A percentile compares a stretch with the other conserved stretches of the same genome.
Evolutionary conservation across 371 early-diverging fungal species (phyloP).

Genomic region (Nematocida sp.): DNA sequence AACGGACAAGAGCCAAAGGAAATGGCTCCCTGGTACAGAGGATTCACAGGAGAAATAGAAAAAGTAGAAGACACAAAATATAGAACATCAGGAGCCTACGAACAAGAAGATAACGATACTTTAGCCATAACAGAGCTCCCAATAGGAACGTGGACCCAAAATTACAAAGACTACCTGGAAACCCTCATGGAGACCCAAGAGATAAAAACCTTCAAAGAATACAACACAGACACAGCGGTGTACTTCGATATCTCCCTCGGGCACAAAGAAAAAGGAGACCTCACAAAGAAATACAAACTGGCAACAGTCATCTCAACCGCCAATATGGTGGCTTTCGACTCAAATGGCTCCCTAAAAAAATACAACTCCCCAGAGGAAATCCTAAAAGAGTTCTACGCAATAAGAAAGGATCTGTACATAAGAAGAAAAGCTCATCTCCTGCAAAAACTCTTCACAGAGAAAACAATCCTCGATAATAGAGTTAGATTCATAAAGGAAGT

Average conservation of each 20-base stretch:
- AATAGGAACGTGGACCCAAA: conserved; percentile 83
- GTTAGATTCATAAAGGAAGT: conserved; percentile 86
- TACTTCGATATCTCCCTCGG: conserved; percentile 74
- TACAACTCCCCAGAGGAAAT: conserved; percentile 78
- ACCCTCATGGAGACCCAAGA: conserved; percentile 70
- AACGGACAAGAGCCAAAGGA: conserved; percentile 71
- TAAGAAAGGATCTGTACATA: conserved; percentile 78
- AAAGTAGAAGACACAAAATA: conserved; percentile 69
- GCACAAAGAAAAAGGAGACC: conserved; percentile 44
- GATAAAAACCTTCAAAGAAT: conserved; percentile 69
- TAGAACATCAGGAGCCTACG: conserved; percentile 72
- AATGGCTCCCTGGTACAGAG: conserved; percentile 92
- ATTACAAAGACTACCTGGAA: conserved; percentile 82
- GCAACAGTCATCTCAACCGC: conserved; percentile 71
- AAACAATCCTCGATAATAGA: conserved; percentile 76
- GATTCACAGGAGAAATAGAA: conserved; percentile 71
- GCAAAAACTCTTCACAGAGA: conserved; percentile 72
- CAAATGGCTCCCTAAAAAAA: conserved; percentile 77
- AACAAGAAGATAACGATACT: conserved; percentile 70
- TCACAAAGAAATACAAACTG: conserved; percentile 79
- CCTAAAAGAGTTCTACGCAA: conserved; percentile 79
- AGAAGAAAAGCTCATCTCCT: conserved; percentile 82
- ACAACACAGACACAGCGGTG: conserved; percentile 70
- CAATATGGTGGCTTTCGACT: conserved; percentile 95
- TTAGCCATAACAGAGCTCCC: conserved; percentile 88